phyloP scores from a whole-genome alignment of 768 basidiomycete species.

The Pluteus cervinus region DNA sequence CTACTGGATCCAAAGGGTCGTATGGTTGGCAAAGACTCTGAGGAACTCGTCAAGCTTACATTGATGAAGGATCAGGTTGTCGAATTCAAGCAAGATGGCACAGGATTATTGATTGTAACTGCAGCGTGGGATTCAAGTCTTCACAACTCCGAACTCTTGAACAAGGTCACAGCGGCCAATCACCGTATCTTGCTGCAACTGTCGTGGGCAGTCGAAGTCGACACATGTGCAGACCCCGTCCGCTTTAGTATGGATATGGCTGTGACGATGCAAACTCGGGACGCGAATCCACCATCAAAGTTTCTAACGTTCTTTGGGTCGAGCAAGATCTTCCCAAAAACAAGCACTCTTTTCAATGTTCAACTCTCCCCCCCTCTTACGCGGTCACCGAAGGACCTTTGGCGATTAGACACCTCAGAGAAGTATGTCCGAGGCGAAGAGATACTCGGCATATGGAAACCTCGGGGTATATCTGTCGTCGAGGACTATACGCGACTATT shows the following conservation, averaged over 20 bases:
- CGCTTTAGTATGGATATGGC: constrained; percentile 86
- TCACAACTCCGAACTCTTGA: constrained; percentile 81
- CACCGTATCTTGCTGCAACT: constrained; percentile 80
- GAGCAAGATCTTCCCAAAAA: constrained; percentile 69
- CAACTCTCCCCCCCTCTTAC: constrained; percentile 79
- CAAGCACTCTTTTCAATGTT: constrained; percentile 80
- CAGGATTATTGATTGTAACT: constrained; percentile 59
- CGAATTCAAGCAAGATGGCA: constrained; percentile 82
- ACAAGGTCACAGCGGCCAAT: constrained; percentile 72
- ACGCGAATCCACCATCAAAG: constrained; percentile 77
- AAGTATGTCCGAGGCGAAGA: constrained; percentile 96
- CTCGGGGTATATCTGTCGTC: constrained; percentile 83
- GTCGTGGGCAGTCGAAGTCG: constrained; percentile 74
- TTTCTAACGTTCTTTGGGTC: constrained; percentile 73
- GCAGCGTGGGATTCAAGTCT: constrained; percentile 92
- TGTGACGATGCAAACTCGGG: constrained; percentile 76
- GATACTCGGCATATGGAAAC: constrained; percentile 72
- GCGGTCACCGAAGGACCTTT: constrained; percentile 82
- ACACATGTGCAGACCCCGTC: constrained; percentile 80
- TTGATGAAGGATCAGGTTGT: constrained; percentile 66
- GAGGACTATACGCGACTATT: constrained; percentile 79
- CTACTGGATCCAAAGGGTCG: constrained; percentile 81
- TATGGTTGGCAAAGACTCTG: constrained; percentile 71
- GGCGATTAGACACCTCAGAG: constrained; percentile 91
- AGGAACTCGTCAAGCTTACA: constrained; percentile 65